Evolutionary conservation across 306 rosid species (phyloP).

Genomic region (Cicer chorassanicum): DNA sequence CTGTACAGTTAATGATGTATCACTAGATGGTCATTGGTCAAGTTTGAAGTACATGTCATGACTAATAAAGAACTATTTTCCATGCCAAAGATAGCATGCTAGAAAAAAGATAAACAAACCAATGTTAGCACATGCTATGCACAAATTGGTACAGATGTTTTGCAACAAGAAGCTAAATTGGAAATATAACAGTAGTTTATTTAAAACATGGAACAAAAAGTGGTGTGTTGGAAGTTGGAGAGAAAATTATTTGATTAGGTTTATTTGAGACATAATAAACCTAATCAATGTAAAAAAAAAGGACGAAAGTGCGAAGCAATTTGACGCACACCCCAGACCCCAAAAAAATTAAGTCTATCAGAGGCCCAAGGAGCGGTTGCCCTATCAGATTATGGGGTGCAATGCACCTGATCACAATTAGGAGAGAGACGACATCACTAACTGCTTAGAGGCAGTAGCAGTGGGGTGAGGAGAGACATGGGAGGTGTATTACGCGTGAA

Average conservation of each 20-base stretch:
- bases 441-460: background rate
- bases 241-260: background rate
- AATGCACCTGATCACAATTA: too few relatives aligned
- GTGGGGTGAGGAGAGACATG: background rate
- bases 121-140: conserved; percentile 8
- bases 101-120: conserved; percentile 10
- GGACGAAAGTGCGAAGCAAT: background rate
- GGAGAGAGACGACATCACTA: background rate
- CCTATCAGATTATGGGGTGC: too few relatives aligned
- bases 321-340: background rate
- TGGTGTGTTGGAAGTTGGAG: conserved; percentile 5
- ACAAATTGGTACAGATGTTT: conserved; percentile 4
- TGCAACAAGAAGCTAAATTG: conserved; percentile 23
- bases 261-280: conserved; percentile 22
- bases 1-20: conserved; percentile 9
- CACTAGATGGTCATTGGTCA: conserved; percentile 7
- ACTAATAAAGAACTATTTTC: background rate
- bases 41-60: conserved; percentile 12
- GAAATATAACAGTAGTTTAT: conserved; percentile 11
- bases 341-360: background rate
- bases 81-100: conserved; percentile 26
- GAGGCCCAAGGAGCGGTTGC: background rate
- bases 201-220: conserved; percentile 9
- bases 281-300: background rate
- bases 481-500: background rate